These are phyloP conservation scores for Colletotrichum sp. DNA, from an alignment of 2,329 filamentous ascomycete species.

Conservation along the genomic window DNA sequence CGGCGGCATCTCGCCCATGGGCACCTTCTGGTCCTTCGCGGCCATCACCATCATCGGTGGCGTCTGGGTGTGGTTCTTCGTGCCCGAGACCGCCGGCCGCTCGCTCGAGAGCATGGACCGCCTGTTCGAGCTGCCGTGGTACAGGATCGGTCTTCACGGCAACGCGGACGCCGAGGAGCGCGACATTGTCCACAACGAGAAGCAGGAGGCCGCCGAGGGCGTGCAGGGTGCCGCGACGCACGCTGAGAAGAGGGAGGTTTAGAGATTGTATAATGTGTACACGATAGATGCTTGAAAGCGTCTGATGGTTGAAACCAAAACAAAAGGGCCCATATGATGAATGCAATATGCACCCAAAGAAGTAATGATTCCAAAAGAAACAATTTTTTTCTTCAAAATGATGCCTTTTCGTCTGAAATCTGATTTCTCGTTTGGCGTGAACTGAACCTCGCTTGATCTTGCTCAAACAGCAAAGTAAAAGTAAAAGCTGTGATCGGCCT, in stretches of 20 bases:
- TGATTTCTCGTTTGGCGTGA: not conserved
- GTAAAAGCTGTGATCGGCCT: not conserved
- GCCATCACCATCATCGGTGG: constrained; percentile 72
- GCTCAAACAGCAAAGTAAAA: not conserved
- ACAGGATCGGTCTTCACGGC: constrained; percentile 69
- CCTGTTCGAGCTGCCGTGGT: constrained; percentile 76
- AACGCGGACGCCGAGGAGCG: constrained; percentile 55
- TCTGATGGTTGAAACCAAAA: not conserved
- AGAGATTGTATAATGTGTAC: not conserved
- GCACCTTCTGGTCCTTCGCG: constrained; percentile 80
- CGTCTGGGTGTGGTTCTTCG: constrained; percentile 73
- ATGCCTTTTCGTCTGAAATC: not conserved
- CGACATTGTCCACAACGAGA: constrained; percentile 49
- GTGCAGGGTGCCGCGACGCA: constrained; percentile 35
- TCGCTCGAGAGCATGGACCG: constrained; percentile 73
- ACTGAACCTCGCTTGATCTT: not conserved
- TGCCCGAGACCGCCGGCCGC: constrained; percentile 75
- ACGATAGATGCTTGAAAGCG: not conserved
- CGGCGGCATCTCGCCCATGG: constrained; percentile 61
- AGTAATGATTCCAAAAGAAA: not conserved
- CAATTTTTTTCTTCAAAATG: not conserved
- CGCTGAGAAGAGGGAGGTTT: constrained; percentile 34
- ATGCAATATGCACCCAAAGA: constrained; percentile 11
- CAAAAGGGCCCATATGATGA: constrained; percentile 16
- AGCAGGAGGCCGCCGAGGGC: constrained; percentile 42